phyloP scores from a whole-genome alignment of 2,329 filamentous ascomycete species.

The Blumeria graminis region DNA sequence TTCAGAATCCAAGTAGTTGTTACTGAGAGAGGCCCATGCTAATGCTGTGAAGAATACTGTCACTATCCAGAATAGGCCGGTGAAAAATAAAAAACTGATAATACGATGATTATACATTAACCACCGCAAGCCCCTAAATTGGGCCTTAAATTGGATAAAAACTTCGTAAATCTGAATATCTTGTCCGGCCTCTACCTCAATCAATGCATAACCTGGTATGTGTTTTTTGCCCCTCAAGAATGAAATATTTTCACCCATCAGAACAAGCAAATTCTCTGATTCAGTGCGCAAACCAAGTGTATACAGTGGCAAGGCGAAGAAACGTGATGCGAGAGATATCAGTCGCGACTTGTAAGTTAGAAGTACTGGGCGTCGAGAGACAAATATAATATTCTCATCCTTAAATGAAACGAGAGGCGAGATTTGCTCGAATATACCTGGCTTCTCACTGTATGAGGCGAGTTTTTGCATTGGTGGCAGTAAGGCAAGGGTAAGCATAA shows the following conservation, averaged over 20 bases:
- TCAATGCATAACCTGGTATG: conserved; percentile 26
- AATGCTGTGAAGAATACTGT: conserved; percentile 43
- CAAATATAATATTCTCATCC: conserved; percentile 25
- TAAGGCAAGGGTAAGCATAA: conserved; percentile 70
- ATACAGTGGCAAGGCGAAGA: conserved; percentile 44
- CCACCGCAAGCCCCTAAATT: conserved; percentile 54
- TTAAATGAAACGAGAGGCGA: conserved; percentile 3
- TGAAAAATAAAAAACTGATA: conserved; percentile 42
- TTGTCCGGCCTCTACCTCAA: conserved; percentile 23
- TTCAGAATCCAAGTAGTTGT: neutral
- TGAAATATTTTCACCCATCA: conserved; percentile 47
- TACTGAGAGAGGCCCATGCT: conserved; percentile 31
- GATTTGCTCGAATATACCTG: conserved; percentile 6
- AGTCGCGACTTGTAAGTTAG: conserved; percentile 53
- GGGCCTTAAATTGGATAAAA: conserved; percentile 44
- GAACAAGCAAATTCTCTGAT: conserved; percentile 35
- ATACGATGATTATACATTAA: conserved; percentile 70
- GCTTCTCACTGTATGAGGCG: conserved; percentile 8
- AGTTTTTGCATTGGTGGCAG: conserved; percentile 22
- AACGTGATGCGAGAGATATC: conserved; percentile 37
- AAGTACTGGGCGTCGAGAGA: conserved; percentile 49
- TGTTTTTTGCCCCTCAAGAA: conserved; percentile 24
- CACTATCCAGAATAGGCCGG: conserved; percentile 48
- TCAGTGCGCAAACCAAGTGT: conserved; percentile 41
- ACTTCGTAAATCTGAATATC: conserved; percentile 55